Percentiles rank a stretch among this genome's conserved stretches.
Conservation (phyloP, 345 rosid genomes). For the Aegle marmelos region DNA sequence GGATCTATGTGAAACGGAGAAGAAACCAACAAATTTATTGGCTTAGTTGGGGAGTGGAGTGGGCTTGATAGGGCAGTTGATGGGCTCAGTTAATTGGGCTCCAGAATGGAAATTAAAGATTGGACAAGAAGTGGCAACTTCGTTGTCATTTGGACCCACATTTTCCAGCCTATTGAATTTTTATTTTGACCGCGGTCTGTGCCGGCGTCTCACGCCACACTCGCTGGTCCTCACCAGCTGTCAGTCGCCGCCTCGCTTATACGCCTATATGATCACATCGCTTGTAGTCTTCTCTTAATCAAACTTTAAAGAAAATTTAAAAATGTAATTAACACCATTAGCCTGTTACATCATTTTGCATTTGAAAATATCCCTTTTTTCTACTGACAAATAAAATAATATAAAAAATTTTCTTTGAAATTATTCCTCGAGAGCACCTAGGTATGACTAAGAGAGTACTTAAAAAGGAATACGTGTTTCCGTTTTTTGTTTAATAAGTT, state of each 20-base stretch:
- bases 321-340: no score
- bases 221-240: neutral
- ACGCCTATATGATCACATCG: neutral
- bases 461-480: neutral
- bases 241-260: no score
- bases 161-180: neutral
- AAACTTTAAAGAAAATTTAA: neutral
- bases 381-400: no score
- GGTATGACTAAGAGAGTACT: no score
- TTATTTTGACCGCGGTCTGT: neutral
- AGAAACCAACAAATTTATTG: neutral
- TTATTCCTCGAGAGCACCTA: no score
- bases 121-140: neutral
- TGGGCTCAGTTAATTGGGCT: neutral
- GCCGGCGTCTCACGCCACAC: neutral
- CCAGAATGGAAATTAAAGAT: no score
- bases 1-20: neutral
- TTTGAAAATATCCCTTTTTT: no score
- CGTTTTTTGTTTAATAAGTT: neutral
- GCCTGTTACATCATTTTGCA: no score
- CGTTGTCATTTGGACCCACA: neutral
- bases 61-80: neutral
- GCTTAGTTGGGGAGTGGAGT: neutral
- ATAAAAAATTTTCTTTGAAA: no score
- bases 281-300: neutral